Conservation (phyloP, 2,329 filamentous ascomycete genomes). For the Davidsoniella eucalypti region DNA sequence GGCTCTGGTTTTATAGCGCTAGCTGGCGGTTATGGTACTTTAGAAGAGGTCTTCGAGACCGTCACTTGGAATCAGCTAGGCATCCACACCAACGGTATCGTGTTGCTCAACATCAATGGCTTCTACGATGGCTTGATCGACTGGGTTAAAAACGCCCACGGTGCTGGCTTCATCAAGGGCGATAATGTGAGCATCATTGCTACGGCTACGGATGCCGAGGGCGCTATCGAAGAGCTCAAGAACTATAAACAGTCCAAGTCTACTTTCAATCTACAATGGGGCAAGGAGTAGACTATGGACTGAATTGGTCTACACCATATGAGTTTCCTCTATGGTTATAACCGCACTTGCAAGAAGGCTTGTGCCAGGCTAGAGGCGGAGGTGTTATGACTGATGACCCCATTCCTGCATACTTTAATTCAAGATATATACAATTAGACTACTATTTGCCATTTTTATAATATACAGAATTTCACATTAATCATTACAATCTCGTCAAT, state of each 20-base stretch:
- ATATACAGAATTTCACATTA: not conserved
- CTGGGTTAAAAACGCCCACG: constrained; percentile 65
- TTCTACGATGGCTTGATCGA: constrained; percentile 79
- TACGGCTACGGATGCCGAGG: constrained; percentile 54
- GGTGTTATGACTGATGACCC: no score
- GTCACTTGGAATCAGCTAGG: constrained; percentile 93
- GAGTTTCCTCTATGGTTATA: not conserved
- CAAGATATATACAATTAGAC: not conserved
- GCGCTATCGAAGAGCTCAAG: constrained; percentile 52
- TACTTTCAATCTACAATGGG: constrained; percentile 72
- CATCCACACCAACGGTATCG: constrained; percentile 67
- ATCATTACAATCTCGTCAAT: no score
- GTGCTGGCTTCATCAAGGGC: constrained; percentile 57
- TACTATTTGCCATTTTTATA: not conserved
- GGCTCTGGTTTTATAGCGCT: constrained; percentile 83
- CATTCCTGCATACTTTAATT: no score
- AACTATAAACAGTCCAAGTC: constrained; percentile 62
- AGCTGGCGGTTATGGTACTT: constrained; percentile 78
- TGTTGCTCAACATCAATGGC: constrained; percentile 72
- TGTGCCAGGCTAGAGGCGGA: no score
- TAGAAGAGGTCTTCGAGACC: constrained; percentile 89
- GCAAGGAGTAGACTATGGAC: constrained; percentile 32
- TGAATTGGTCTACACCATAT: not conserved
- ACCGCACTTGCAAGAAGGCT: no score
- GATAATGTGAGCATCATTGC: constrained; percentile 62